Evolutionary conservation across 805 yeast genomes (phyloP).

Genomic region (Candida dendrica): DNA sequence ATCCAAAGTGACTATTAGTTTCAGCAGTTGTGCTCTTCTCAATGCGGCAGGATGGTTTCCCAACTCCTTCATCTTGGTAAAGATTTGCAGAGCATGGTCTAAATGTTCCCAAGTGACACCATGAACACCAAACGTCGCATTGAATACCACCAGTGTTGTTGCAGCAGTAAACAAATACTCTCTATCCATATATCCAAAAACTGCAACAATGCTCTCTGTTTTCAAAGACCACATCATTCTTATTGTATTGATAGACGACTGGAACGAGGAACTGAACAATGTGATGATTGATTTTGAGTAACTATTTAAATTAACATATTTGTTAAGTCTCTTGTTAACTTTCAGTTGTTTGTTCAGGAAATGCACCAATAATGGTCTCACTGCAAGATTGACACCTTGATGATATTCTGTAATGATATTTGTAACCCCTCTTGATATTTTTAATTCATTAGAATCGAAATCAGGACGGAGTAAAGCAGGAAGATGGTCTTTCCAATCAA

Average conservation of each 20-base stretch:
- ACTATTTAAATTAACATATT: constrained; percentile 55
- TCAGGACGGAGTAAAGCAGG: constrained; percentile 63
- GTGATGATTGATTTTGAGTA: constrained; percentile 65
- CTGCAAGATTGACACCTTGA: constrained; percentile 75
- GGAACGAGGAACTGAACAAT: constrained; percentile 67
- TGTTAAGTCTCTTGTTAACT: constrained; percentile 36
- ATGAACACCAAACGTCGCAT: constrained; percentile 76
- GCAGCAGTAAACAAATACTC: constrained; percentile 75
- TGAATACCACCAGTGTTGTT: constrained; percentile 64
- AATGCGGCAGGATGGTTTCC: constrained; percentile 79
- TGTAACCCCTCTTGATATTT: constrained; percentile 58
- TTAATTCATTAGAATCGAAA: constrained; percentile 38
- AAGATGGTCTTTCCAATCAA: constrained; percentile 59
- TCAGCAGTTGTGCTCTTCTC: constrained; percentile 63
- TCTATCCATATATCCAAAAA: constrained; percentile 83
- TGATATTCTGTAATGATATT: constrained; percentile 78
- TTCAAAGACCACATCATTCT: constrained; percentile 67
- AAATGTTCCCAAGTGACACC: constrained; percentile 65
- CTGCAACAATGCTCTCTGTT: constrained; percentile 75
- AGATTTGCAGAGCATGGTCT: constrained; percentile 63
- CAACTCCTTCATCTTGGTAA: constrained; percentile 66
- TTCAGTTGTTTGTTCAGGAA: constrained; percentile 63
- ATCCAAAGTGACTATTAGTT: constrained; percentile 57
- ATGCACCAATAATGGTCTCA: constrained; percentile 69
- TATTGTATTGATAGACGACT: constrained; percentile 70